Conservation (phyloP, 306 rosid genomes). For the Herpetospermum pedunculosum region DNA sequence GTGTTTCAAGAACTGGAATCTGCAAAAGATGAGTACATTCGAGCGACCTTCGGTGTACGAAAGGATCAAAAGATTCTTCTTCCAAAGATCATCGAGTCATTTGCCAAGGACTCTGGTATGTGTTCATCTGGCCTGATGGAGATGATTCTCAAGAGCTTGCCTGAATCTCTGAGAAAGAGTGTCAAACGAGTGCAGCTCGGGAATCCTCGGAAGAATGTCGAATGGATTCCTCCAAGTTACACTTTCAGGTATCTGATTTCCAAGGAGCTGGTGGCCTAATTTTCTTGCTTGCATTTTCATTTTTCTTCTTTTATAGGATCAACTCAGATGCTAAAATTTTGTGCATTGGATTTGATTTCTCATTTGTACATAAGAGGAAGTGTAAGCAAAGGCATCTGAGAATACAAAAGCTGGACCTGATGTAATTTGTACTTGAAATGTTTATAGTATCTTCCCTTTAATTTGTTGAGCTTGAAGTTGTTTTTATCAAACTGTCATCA, state of each 20-base stretch:
- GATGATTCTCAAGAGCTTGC: slow-evolving; percentile 58
- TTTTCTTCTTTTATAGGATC: not conserved
- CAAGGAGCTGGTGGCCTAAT: slow-evolving; percentile 65
- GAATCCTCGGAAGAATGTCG: slow-evolving; percentile 60
- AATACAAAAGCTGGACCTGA: not conserved
- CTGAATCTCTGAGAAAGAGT: slow-evolving; percentile 62
- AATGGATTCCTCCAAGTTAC: slow-evolving; percentile 73
- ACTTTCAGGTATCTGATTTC: slow-evolving; percentile 75
- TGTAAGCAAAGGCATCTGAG: not conserved
- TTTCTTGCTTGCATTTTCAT: slow-evolving; percentile 10
- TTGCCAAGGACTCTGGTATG: slow-evolving; percentile 52
- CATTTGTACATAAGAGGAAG: slow-evolving; percentile 1
- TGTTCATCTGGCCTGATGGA: slow-evolving; percentile 50
- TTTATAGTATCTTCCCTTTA: not conserved
- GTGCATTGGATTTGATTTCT: slow-evolving; percentile 5
- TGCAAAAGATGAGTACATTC: slow-evolving; percentile 9
- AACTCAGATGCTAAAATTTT: slow-evolving; percentile 1
- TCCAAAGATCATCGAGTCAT: slow-evolving; percentile 76
- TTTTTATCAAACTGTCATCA: not conserved
- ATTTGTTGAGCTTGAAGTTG: not conserved
- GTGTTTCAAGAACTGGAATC: slow-evolving; percentile 11
- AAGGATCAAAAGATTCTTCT: slow-evolving; percentile 62
- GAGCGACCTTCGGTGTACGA: slow-evolving; percentile 59
- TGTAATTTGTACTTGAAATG: not conserved
- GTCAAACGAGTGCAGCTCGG: slow-evolving; percentile 37